phyloP scores from a whole-genome alignment of 75 land plant species.

The Gnetum montanum region DNA sequence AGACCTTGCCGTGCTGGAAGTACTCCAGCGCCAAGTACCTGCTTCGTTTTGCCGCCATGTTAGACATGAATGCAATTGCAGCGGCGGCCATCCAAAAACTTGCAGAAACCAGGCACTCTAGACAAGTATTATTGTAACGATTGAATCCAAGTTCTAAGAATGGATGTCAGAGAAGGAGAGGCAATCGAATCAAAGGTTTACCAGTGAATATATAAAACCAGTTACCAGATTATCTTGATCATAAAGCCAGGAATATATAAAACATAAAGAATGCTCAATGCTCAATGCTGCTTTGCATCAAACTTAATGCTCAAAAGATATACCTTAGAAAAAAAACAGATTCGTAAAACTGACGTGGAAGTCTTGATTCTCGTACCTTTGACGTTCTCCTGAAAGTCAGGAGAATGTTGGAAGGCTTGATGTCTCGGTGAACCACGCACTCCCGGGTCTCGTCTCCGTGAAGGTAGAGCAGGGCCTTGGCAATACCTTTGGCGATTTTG shows the following conservation, averaged over 20 bases:
- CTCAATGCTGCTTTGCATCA: background rate
- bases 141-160: background rate
- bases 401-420: conserved; percentile 72
- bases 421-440: conserved; percentile 68
- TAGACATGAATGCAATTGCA: background rate
- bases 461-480: conserved; percentile 47
- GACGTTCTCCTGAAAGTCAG: conserved; percentile 39
- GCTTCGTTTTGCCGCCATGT: conserved; percentile 4
- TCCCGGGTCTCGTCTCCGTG: conserved; percentile 48
- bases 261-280: background rate
- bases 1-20: conserved; percentile 81
- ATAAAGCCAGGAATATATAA: background rate
- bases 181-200: no score
- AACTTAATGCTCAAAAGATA: background rate
- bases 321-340: background rate
- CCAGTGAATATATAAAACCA: conserved; percentile 80
- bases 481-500: conserved; percentile 52
- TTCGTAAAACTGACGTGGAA: background rate
- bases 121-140: background rate
- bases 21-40: conserved; percentile 93
- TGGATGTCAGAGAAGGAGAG: background rate
- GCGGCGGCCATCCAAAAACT: background rate
- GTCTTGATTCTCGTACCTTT: no score
- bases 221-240: background rate
- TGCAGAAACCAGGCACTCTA: no score